Evolutionary conservation across 352 stramenopile species (phyloP).

Genomic region (Phytophthora idaei): DNA sequence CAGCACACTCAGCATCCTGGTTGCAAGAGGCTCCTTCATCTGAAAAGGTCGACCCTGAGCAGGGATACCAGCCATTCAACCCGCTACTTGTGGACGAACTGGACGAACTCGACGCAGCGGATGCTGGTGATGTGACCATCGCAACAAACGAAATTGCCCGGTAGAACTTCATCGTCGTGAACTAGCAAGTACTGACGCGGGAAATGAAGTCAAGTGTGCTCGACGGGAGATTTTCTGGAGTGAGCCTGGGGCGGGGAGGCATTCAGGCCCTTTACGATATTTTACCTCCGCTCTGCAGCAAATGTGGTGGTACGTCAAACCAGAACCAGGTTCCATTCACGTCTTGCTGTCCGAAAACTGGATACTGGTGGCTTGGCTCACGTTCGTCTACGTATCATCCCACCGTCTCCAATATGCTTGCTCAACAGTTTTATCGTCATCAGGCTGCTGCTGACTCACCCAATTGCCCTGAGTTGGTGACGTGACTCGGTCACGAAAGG

Average conservation of each 20-base stretch:
- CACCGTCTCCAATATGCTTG: slow-evolving; percentile 1
- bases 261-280: not conserved
- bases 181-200: not conserved
- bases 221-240: not conserved
- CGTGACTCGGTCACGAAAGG: not conserved
- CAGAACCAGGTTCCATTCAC: slow-evolving; percentile 1
- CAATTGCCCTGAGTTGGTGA: too few species aligned
- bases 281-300: too few species aligned
- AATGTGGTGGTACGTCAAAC: not conserved
- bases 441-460: too few species aligned
- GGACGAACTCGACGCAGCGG: slow-evolving; percentile 10
- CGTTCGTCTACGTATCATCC: slow-evolving; percentile 5
- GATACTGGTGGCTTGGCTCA: slow-evolving; percentile 1
- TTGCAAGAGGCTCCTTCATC: slow-evolving; percentile 19
- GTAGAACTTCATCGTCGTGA: not conserved
- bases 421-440: not conserved
- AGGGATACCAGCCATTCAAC: slow-evolving; percentile 44
- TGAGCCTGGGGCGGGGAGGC: not conserved
- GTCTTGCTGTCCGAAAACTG: not conserved
- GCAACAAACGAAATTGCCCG: not conserved
- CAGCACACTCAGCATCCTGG: slow-evolving; percentile 38
- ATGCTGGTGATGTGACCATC: not conserved
- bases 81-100: not conserved
- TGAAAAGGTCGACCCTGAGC: slow-evolving; percentile 34
- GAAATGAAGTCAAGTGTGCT: not conserved